Base-by-base conservation (phyloP, 768 basidiomycete species). In the Lentinula guzmanii region DNA sequence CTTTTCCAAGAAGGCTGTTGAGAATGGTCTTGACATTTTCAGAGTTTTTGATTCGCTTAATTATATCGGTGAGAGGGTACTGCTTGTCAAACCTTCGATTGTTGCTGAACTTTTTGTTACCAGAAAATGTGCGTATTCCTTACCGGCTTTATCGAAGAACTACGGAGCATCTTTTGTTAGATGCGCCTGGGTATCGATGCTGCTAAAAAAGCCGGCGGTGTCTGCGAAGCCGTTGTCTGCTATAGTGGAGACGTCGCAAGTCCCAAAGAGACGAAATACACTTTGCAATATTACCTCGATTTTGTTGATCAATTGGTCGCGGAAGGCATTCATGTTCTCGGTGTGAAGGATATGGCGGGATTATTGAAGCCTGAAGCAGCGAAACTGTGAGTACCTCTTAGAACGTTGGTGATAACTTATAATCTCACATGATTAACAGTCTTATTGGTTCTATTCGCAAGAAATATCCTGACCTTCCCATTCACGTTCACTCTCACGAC, bases 11-110 rank as follows among this genome's bases (percentile, higher is more conserved):
- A 96, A 96, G 74, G 97, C 97, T 24, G 96, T 99, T n/a, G 95
- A 98, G 77, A 97, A 98, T 68, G 97, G 97, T 71, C 84, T 98
- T 53, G 97, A 99, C 76, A 99, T 99, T 72, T 99, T 99, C 91
- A 86, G 97, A 70, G 94, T 99, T 58, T 99, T 99, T 68, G 97
- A 99, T 74, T 98, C 97, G 34, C 79, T 99, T 75, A 99, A 99
- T 80, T 99, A 98, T 75, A 89, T 99, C 64, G 96, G 95, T 89
- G 75, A 56, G 86, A 78, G 51, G 9, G 9, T 28, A 39, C 15
- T 24, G 33, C 35, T 37, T 28, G 28, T 41, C 60, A 16, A 21
- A 39, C 60, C 43, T 61, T 63, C 35, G 51, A 56, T 34, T 10
- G 10, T 15, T n/a, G 24, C 61, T 60, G 35, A 48, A 41, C 63